Conservation (phyloP, 2,329 filamentous ascomycete species). For the Cadophora luteo-olivacea region DNA sequence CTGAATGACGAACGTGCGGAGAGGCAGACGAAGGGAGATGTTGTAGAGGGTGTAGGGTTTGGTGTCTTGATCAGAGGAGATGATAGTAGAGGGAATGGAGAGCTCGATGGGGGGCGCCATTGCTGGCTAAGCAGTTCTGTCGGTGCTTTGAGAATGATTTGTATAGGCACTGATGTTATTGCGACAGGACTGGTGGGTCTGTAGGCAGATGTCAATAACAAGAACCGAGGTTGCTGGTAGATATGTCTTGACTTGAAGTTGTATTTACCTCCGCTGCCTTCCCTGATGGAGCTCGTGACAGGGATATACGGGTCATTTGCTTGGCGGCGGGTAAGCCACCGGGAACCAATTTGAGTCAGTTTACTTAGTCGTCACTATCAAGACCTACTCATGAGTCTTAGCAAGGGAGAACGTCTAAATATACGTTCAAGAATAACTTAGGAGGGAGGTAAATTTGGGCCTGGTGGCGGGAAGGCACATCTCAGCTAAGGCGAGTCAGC, state of each 20-base stretch:
- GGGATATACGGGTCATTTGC: slow-evolving; percentile 12
- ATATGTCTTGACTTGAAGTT: neutral
- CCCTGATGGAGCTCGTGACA: slow-evolving; percentile 27
- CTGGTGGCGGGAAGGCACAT: no score
- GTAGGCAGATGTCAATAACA: neutral
- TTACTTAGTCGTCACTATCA: neutral
- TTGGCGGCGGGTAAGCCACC: neutral
- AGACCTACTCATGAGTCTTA: neutral
- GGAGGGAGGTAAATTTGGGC: no score
- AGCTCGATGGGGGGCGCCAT: slow-evolving; percentile 73
- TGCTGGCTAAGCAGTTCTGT: slow-evolving; percentile 20
- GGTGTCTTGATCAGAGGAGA: slow-evolving; percentile 46
- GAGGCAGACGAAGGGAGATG: slow-evolving; percentile 76
- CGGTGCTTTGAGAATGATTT: neutral
- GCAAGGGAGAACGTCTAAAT: neutral
- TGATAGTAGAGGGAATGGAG: slow-evolving; percentile 42
- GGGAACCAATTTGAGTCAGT: neutral
- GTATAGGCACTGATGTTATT: neutral
- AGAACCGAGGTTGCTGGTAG: neutral
- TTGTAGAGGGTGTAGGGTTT: slow-evolving; percentile 78
- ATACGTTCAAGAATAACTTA: neutral
- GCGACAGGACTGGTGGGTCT: neutral
- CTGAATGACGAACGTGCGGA: slow-evolving; percentile 76
- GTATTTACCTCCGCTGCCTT: slow-evolving; percentile 18
- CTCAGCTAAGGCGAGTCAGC: no score